Evolutionary conservation across 2,329 filamentous ascomycete species (phyloP).

Genomic region (Myriosclerotinia duriaeana): DNA sequence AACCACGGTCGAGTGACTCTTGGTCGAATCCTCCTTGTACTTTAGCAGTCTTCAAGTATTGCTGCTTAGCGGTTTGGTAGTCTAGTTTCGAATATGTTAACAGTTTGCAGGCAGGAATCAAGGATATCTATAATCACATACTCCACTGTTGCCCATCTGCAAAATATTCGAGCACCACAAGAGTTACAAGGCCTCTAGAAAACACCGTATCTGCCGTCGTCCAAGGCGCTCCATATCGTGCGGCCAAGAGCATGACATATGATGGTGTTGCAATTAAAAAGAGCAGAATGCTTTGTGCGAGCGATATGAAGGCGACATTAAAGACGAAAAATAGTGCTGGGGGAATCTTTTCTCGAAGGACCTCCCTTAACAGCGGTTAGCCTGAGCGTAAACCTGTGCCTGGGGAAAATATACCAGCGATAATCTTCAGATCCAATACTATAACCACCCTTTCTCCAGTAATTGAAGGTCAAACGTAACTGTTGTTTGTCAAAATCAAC

Average conservation of each 20-base stretch:
- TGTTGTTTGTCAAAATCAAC: constrained; percentile 41
- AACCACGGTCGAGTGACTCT: constrained; percentile 84
- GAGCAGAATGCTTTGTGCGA: constrained; percentile 79
- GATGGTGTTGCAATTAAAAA: constrained; percentile 76
- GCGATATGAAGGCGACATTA: constrained; percentile 86
- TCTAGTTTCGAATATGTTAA: constrained; percentile 45
- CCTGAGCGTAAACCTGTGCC: constrained; percentile 13
- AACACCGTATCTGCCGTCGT: constrained; percentile 57
- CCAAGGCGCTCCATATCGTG: constrained; percentile 58
- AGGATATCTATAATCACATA: constrained; percentile 43
- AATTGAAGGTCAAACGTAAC: constrained; percentile 88
- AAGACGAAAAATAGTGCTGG: constrained; percentile 71
- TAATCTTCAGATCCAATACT: constrained; percentile 89
- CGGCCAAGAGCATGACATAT: constrained; percentile 76
- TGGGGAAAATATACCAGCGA: constrained; percentile 60
- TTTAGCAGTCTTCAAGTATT: constrained; percentile 72
- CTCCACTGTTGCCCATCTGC: constrained; percentile 93
- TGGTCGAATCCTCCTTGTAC: constrained; percentile 64
- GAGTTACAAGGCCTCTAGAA: constrained; percentile 53
- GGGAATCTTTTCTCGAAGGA: constrained; percentile 66
- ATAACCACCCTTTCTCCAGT: constrained; percentile 94
- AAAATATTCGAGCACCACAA: constrained; percentile 69
- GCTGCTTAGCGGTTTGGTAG: constrained; percentile 77
- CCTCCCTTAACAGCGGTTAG: constrained; percentile 52
- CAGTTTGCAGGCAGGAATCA: neutral